phyloP scores from a whole-genome alignment of 2,329 filamentous ascomycete genomes.

The Thermomyces lanuginosus region DNA sequence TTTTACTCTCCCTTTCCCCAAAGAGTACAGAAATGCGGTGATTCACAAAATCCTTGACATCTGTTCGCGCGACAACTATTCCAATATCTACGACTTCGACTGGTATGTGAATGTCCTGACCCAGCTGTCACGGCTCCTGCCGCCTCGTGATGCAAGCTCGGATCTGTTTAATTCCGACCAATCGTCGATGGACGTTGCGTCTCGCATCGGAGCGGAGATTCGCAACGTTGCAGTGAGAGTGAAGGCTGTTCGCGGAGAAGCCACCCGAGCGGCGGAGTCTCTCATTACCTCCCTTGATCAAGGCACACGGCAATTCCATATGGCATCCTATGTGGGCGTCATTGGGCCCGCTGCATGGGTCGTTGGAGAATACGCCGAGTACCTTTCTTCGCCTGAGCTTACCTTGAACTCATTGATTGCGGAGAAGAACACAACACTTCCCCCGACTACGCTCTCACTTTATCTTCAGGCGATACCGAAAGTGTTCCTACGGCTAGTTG shows the following conservation, averaged over 20 bases:
- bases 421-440: constrained; percentile 39
- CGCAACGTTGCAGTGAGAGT: constrained; percentile 87
- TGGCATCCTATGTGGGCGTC: constrained; percentile 43
- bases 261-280: constrained; percentile 65
- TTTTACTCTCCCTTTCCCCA: constrained; percentile 49
- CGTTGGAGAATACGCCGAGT: constrained; percentile 69
- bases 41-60: constrained; percentile 71
- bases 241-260: constrained; percentile 60
- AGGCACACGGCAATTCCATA: constrained; percentile 43
- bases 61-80: constrained; percentile 79
- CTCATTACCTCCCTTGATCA: constrained; percentile 38
- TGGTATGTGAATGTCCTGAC: constrained; percentile 91
- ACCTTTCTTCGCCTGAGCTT: constrained; percentile 52
- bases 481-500: constrained; percentile 57
- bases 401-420: constrained; percentile 61
- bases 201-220: constrained; percentile 61
- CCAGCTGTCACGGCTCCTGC: constrained; percentile 56
- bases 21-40: constrained; percentile 72
- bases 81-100: constrained; percentile 75
- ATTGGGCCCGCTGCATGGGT: constrained; percentile 70
- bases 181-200: constrained; percentile 13
- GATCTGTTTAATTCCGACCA: constrained; percentile 8
- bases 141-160: constrained; percentile 11
- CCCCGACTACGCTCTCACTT: constrained; percentile 54
- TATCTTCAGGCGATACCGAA: constrained; percentile 77